Conservation (phyloP, 768 basidiomycete species). For the Scleroderma citrinum region DNA sequence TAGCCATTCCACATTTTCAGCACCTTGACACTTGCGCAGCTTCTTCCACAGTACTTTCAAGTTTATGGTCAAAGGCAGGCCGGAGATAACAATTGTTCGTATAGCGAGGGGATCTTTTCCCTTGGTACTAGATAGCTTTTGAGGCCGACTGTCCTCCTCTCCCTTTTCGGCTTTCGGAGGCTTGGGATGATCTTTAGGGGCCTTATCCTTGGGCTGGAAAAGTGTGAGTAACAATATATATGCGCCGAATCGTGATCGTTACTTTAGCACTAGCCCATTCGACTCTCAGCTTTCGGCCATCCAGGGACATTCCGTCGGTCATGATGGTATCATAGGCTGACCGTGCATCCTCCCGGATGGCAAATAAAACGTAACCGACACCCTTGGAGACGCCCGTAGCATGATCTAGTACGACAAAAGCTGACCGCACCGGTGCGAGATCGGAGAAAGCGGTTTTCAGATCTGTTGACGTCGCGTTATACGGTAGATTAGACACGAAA, state of each 20-base stretch:
- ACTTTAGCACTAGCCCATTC: constrained; percentile 83
- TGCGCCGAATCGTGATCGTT: constrained; percentile 2
- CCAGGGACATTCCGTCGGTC: constrained; percentile 58
- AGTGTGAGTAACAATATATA: background rate
- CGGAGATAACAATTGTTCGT: constrained; percentile 72
- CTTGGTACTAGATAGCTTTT: constrained; percentile 26
- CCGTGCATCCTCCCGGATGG: constrained; percentile 84
- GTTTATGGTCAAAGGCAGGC: constrained; percentile 58
- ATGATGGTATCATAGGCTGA: constrained; percentile 59
- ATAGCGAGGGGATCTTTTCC: constrained; percentile 75
- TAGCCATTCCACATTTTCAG: constrained; percentile 72
- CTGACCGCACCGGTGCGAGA: constrained; percentile 88
- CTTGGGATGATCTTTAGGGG: constrained; percentile 13
- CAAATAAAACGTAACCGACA: constrained; percentile 94
- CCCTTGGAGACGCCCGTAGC: constrained; percentile 79
- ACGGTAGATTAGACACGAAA: constrained; percentile 92
- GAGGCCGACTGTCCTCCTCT: constrained; percentile 31
- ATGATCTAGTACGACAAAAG: constrained; percentile 85
- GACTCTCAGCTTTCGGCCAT: constrained; percentile 64
- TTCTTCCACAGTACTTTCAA: constrained; percentile 79
- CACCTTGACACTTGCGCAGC: constrained; percentile 71
- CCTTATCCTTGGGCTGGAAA: constrained; percentile 38
- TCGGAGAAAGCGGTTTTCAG: constrained; percentile 92
- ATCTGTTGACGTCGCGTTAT: constrained; percentile 84
- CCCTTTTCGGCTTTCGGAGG: constrained; percentile 34